Conservation (phyloP, 306 rosid genomes). For the Malus asiatica region DNA sequence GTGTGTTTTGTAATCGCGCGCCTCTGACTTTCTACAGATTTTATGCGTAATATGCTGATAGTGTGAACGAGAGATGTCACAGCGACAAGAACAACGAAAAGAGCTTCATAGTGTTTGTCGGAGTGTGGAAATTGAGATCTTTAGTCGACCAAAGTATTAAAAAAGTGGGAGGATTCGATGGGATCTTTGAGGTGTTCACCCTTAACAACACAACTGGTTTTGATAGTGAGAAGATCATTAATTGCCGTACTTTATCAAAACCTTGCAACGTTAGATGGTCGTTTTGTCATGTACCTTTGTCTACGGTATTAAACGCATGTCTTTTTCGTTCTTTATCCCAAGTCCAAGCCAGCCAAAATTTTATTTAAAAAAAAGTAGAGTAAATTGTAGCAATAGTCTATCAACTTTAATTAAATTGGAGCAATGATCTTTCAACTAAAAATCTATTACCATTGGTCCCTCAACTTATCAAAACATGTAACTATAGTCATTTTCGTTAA, state of each 20-base stretch:
- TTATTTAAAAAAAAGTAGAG: too few species aligned
- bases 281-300: too few species aligned
- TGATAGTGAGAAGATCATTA: neutral
- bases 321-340: too few species aligned
- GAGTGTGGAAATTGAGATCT: neutral
- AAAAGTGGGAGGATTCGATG: neutral
- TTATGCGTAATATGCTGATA: neutral
- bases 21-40: neutral
- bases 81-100: neutral
- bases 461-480: too few species aligned
- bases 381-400: too few species aligned
- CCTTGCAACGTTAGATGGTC: too few species aligned
- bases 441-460: too few species aligned
- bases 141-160: neutral
- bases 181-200: neutral
- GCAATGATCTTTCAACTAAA: fast-evolving
- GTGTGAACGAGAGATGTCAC: neutral
- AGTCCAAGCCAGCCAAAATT: too few species aligned
- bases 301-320: too few species aligned
- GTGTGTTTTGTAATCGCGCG: neutral
- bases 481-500: too few species aligned
- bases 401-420: too few species aligned
- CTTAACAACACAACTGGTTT: neutral
- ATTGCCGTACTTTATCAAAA: neutral
- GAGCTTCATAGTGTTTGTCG: neutral